Base-by-base conservation (phyloP, 176 grass and related monocot species). In the Ensete glaucum region DNA sequence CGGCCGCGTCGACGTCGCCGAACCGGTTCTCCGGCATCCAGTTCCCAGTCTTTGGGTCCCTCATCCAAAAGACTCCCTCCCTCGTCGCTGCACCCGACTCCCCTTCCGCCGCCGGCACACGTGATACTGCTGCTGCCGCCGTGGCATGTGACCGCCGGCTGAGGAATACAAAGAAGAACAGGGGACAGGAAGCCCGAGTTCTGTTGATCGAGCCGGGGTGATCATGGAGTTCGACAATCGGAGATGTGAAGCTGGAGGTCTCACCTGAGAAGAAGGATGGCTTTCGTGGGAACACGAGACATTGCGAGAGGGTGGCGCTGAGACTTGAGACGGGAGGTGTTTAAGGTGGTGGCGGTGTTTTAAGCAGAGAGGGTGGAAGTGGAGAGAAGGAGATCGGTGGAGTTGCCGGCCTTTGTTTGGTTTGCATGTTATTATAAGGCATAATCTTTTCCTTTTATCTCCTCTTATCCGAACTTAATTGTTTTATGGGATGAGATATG, bases 1-100 rank as follows among this genome's bases (percentile, higher is more conserved):
- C 83, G 20, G 85, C 88, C 9, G 50, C 75, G 55, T 88, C 81
- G 20, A 84, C 67, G 62, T 63, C 54, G 21, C 29, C 16, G 55
- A 96, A 76, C 77, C 78, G 82, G 50, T 84, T 83, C 79, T 90
- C 83, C 9, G 88, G 91, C 65, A 87, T 81, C 91, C 83, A 90
- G 56, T 64, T 81, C 6, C 91, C 85, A 9, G 85, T 90, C 71
- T 82, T 86, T 13, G 91, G 91, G 50, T 96, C 83, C 64, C 83
- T 85, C 88, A 85, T 90, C 91, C 91, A 96, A 67, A 76, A 96
- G 16, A 75, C 16, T 57, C 78, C 87, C 78, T 63, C 63, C 50
- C 60, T 50, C n/a, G 20, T 53, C 63, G 0, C 13, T 11, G 63
- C 14, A 0, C 24, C 66, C 0, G 57, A 29, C 7, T 49, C 52